phyloP scores from a whole-genome alignment of 2,329 filamentous ascomycete species.

The Alternaria brassicae region DNA sequence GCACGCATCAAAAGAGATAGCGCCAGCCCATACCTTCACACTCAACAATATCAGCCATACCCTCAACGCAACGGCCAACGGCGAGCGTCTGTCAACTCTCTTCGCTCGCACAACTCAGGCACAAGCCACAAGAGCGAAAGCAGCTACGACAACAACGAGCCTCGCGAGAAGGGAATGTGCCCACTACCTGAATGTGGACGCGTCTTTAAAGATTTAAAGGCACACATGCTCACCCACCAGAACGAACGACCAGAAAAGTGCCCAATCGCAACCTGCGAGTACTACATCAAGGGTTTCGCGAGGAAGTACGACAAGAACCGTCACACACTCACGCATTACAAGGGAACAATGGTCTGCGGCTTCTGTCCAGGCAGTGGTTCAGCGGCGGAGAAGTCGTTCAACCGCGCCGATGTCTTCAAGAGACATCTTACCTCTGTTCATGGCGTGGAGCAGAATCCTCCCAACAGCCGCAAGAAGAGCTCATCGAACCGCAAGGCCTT shows the following conservation, averaged over 20 bases:
- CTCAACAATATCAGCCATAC: constrained; percentile 63
- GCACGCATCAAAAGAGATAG: constrained; percentile 59
- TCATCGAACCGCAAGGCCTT: constrained; percentile 67
- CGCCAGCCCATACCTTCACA: constrained; percentile 72
- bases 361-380: constrained; percentile 92
- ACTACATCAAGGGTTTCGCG: constrained; percentile 90
- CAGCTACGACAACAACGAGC: constrained; percentile 51
- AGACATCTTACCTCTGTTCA: constrained; percentile 89
- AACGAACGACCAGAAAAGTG: constrained; percentile 92
- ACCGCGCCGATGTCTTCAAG: constrained; percentile 95
- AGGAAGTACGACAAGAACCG: constrained; percentile 97
- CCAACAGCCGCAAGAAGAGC: constrained; percentile 84
- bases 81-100: constrained; percentile 73
- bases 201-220: constrained; percentile 88
- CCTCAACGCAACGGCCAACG: constrained; percentile 57
- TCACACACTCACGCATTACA: constrained; percentile 94
- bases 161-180: constrained; percentile 75
- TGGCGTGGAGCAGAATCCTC: constrained; percentile 89
- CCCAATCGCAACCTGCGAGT: constrained; percentile 89
- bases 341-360: constrained; percentile 95
- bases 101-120: constrained; percentile 69
- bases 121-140: constrained; percentile 60
- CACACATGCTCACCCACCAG: constrained; percentile 94
- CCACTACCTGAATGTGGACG: constrained; percentile 84
- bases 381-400: constrained; percentile 91